Percentiles rank a stretch among this genome's conserved stretches.
Evolutionary conservation across 352 stramenopile species (phyloP).

Genomic region (Globisporangium yorkense): DNA sequence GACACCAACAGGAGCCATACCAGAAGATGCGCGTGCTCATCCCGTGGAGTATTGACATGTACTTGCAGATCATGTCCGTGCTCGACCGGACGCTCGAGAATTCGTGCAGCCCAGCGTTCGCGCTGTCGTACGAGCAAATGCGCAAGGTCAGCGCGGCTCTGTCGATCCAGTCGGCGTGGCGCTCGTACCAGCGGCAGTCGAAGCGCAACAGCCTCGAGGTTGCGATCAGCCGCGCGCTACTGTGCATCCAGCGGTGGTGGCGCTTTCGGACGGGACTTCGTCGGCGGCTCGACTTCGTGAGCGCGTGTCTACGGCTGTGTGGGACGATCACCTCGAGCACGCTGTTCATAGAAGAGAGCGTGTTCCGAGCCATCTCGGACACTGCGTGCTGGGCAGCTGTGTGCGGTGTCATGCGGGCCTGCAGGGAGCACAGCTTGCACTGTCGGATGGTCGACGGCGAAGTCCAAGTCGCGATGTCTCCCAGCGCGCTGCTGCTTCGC

Average conservation of each 20-base stretch:
- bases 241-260: slow-evolving; percentile 76
- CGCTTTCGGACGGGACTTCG: slow-evolving; percentile 36
- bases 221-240: slow-evolving; percentile 36
- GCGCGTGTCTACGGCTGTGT: slow-evolving; percentile 37
- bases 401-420: slow-evolving; percentile 20
- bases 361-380: slow-evolving; percentile 37
- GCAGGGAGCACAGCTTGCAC: slow-evolving; percentile 45
- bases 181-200: slow-evolving; percentile 26
- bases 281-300: slow-evolving; percentile 43
- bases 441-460: slow-evolving; percentile 31
- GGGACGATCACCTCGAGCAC: slow-evolving; percentile 54
- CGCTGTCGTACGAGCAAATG: slow-evolving; percentile 47
- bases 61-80: slow-evolving; percentile 49
- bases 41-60: slow-evolving; percentile 77
- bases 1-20: slow-evolving; percentile 16
- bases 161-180: slow-evolving; percentile 55
- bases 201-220: slow-evolving; percentile 44
- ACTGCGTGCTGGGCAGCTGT: slow-evolving; percentile 26
- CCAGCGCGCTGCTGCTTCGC: slow-evolving; percentile 36
- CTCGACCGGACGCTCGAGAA: slow-evolving; percentile 19
- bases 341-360: slow-evolving; percentile 60
- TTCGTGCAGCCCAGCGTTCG: slow-evolving; percentile 25
- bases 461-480: slow-evolving; percentile 41
- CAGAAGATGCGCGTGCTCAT: slow-evolving; percentile 56
- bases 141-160: slow-evolving; percentile 37